Base-by-base conservation (phyloP, 1,284 basidiomycete genomes). In the Ceratorhiza oryzae-sativae region DNA sequence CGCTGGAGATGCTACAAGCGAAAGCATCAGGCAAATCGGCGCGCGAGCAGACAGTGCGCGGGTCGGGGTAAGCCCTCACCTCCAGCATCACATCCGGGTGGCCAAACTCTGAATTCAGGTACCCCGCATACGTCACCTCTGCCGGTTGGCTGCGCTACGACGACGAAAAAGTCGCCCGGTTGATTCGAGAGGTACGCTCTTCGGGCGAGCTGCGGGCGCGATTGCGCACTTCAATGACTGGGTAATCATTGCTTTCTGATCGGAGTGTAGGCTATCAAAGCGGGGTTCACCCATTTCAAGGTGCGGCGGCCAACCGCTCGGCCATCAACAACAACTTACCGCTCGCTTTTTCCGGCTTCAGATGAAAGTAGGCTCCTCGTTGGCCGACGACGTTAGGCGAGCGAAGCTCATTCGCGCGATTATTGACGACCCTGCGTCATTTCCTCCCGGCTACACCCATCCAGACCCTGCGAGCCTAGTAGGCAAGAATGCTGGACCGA, bases 241-340 rank as follows among this genome's bases (percentile, higher is more conserved):
- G 25, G 5, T 30, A 25, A 62, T 56, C 53, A 56, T 25, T n/a
- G 34, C 32, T 10, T 46, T 53, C 63, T 67, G 63, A 67, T 55
- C 63, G 63, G 63, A 23, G 49, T 18, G 49, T 23, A 53, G 79
- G 93, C 94, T 27, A 85, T 98, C 68, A 82, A 85, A 36, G 88
- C 87, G 68, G 95, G 95, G 32, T 96, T 97, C 86, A 94, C 92
- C 82, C 93, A 95, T 82, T 96, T 96, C 86, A 96, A 96, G 77
- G 81, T 81, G 53, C 60, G 42, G 23, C 25, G 53, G 15, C 20
- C 48, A n/a, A 42, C 27, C 46, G 51, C 36, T 2, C 36, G 20
- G 58, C 27, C 39, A 18, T 53, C 15, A 18, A 15, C 2, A 9
- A 20, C 41, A 32, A 48, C 15, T 39, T 25, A 46, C 41, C 65